A percentile compares a stretch with the other conserved stretches of the same genome.
Conservation (phyloP, 106 monocot genomes). For the Xerophyta viscosa region DNA sequence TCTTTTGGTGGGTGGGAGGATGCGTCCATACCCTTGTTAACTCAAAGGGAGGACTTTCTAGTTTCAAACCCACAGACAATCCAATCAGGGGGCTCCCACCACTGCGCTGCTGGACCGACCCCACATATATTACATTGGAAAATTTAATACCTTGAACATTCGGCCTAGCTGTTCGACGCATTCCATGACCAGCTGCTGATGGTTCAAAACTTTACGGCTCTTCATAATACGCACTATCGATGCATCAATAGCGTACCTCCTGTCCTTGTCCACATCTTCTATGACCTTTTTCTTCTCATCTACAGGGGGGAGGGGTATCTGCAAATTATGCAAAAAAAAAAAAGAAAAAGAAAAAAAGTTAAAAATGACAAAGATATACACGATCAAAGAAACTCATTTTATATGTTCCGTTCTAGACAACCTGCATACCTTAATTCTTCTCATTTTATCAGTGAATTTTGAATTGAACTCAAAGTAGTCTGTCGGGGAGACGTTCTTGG, state of each 20-base stretch:
- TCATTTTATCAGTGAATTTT: slow-evolving; percentile 87
- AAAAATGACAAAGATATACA: not conserved
- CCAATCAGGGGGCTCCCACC: no score
- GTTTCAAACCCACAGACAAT: no score
- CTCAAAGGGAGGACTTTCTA: no score
- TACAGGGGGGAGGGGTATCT: slow-evolving; percentile 10
- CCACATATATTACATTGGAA: not conserved
- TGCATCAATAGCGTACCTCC: slow-evolving; percentile 9
- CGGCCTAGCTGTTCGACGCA: slow-evolving; percentile 73
- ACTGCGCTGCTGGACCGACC: not conserved
- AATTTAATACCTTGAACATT: slow-evolving; percentile 53
- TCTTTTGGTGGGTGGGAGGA: no score
- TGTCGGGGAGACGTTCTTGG: slow-evolving; percentile 49
- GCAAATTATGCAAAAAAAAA: not conserved
- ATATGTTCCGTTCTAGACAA: not conserved
- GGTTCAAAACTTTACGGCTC: slow-evolving; percentile 67
- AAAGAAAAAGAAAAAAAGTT: not conserved
- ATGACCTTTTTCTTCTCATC: slow-evolving; percentile 3
- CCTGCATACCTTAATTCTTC: slow-evolving; percentile 68
- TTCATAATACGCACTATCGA: slow-evolving; percentile 11
- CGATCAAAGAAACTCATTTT: not conserved
- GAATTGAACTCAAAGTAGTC: slow-evolving; percentile 86
- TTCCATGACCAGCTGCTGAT: slow-evolving; percentile 73
- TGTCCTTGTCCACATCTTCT: not conserved
- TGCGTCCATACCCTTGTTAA: no score